Evolutionary conservation across 345 rosid genomes (phyloP).

Genomic region (Arabis hirsuta): DNA sequence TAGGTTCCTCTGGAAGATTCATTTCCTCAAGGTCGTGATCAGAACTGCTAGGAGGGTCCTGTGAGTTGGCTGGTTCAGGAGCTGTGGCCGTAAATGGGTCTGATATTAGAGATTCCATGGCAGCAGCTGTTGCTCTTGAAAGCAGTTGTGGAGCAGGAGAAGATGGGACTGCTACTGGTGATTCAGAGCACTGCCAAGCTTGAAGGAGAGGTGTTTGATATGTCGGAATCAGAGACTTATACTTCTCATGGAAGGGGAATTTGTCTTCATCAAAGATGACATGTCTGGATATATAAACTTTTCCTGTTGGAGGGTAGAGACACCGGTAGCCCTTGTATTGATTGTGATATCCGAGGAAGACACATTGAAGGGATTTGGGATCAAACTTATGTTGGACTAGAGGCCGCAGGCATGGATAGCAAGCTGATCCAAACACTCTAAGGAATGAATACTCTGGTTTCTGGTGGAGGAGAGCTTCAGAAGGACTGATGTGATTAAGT

Average conservation of each 20-base stretch:
- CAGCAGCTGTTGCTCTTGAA: too few relatives aligned
- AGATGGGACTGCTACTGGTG: rapidly evolving
- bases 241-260: not conserved
- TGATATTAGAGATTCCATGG: too few relatives aligned
- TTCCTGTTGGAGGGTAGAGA: not conserved
- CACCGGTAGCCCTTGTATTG: not conserved
- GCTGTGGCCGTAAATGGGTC: too few relatives aligned
- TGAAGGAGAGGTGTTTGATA: too few relatives aligned
- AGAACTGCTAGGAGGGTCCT: too few relatives aligned
- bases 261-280: not conserved
- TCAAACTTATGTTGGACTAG: not conserved
- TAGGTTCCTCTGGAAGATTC: too few relatives aligned
- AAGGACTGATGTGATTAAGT: not conserved
- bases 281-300: not conserved
- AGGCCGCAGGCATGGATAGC: not conserved
- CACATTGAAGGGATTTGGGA: not conserved
- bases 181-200: too few relatives aligned
- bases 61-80: too few relatives aligned
- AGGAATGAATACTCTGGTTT: not conserved
- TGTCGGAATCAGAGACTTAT: too few relatives aligned
- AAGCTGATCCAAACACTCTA: not conserved
- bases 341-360: not conserved
- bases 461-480: rapidly evolving
- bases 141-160: too few relatives aligned
- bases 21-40: too few relatives aligned